A percentile compares a stretch with the other conserved stretches of the same genome.
Conservation (phyloP, 768 basidiomycete species). For the Leucocoprinus sp. region DNA sequence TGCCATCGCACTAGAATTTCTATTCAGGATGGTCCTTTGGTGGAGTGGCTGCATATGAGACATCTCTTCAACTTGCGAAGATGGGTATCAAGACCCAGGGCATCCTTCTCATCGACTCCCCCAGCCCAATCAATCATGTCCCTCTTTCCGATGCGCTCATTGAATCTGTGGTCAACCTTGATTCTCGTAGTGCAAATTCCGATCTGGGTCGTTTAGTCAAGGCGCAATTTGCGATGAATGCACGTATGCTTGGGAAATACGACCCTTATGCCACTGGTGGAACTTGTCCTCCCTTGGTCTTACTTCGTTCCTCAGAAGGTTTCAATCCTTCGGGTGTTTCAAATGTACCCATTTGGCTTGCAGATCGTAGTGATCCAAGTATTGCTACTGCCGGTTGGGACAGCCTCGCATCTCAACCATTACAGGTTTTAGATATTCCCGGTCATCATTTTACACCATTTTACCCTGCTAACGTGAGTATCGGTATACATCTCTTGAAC, state of each 20-base stretch:
- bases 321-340: slow-evolving; percentile 26
- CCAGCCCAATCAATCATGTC: slow-evolving; percentile 43
- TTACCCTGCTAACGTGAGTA: slow-evolving; percentile 36
- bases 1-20: background rate
- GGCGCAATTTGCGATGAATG: slow-evolving; percentile 42
- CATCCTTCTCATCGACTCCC: slow-evolving; percentile 60
- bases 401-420: slow-evolving; percentile 22
- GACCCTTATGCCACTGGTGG: slow-evolving; percentile 20
- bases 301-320: slow-evolving; percentile 45
- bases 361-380: slow-evolving; percentile 30
- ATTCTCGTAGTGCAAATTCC: slow-evolving; percentile 19
- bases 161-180: slow-evolving; percentile 31
- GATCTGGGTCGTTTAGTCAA: slow-evolving; percentile 30
- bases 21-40: slow-evolving; percentile 71
- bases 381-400: slow-evolving; percentile 40
- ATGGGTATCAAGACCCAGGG: slow-evolving; percentile 41
- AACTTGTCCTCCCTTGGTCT: slow-evolving; percentile 29
- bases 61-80: slow-evolving; percentile 41
- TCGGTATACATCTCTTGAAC: too few relatives aligned
- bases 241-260: slow-evolving; percentile 40
- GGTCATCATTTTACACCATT: slow-evolving; percentile 64
- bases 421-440: slow-evolving; percentile 47
- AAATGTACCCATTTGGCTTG: slow-evolving; percentile 44
- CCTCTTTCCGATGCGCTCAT: slow-evolving; percentile 48
- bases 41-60: slow-evolving; percentile 63